phyloP scores from a whole-genome alignment of 2,329 filamentous ascomycete species.

The Myrmaecium sp. region DNA sequence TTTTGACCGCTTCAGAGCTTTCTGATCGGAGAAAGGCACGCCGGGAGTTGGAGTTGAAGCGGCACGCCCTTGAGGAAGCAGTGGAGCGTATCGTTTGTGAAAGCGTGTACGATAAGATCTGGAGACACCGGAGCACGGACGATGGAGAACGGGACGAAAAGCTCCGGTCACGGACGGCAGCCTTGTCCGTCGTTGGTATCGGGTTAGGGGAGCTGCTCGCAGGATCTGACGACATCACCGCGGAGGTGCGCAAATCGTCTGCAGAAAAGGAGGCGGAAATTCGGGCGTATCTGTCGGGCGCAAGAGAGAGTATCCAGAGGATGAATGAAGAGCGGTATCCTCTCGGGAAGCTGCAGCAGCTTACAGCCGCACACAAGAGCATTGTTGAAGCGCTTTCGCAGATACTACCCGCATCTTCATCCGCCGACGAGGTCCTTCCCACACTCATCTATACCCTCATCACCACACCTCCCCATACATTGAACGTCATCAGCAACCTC shows the following conservation, averaged over 20 bases:
- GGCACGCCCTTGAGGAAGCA: constrained; percentile 66
- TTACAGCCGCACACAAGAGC: constrained; percentile 78
- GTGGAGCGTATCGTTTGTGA: constrained; percentile 78
- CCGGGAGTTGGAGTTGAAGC: constrained; percentile 62
- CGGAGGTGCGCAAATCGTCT: constrained; percentile 37
- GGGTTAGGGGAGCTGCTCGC: constrained; percentile 62
- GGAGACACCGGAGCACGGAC: constrained; percentile 77
- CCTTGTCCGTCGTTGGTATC: constrained; percentile 80
- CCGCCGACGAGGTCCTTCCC: constrained; percentile 90
- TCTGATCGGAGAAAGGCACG: constrained; percentile 63
- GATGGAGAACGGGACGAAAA: constrained; percentile 94
- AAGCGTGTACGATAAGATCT: constrained; percentile 69
- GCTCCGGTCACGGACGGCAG: constrained; percentile 81
- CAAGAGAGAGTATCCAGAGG: constrained; percentile 47
- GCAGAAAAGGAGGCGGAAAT: constrained; percentile 45
- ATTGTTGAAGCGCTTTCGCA: constrained; percentile 75
- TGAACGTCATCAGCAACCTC: constrained; percentile 87
- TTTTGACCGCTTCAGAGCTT: constrained; percentile 80
- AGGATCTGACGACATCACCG: constrained; percentile 36
- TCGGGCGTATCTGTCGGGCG: constrained; percentile 51
- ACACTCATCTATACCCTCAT: constrained; percentile 94
- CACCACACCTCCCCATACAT: constrained; percentile 67
- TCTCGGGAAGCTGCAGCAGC: constrained; percentile 73
- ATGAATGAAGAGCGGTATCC: constrained; percentile 86
- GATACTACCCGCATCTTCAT: constrained; percentile 56